phyloP scores from a whole-genome alignment of 2,329 filamentous ascomycete species.

The Hymenoscyphus salicellus region DNA sequence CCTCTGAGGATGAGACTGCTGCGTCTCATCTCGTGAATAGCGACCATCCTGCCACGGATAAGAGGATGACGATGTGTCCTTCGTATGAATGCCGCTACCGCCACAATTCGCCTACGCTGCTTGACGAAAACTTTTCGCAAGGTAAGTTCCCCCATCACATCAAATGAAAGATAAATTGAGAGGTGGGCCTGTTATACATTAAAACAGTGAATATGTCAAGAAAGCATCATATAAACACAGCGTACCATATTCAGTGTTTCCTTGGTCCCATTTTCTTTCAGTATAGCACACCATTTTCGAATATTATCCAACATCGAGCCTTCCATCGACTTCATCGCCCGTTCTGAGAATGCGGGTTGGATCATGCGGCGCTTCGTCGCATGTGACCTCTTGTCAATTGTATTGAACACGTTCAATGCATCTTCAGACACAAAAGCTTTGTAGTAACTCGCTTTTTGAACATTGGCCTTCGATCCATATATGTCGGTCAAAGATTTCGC shows the following conservation, averaged over 20 bases:
- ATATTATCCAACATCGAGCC: slow-evolving; percentile 16
- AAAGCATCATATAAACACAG: neutral
- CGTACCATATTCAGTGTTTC: neutral
- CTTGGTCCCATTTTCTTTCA: neutral
- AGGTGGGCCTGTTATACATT: neutral
- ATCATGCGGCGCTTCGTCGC: slow-evolving; percentile 61
- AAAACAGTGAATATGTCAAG: neutral
- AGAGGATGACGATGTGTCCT: too few relatives aligned
- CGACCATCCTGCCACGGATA: too few relatives aligned
- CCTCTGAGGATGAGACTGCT: too few relatives aligned
- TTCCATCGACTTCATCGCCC: slow-evolving; percentile 18
- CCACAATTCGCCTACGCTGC: too few relatives aligned
- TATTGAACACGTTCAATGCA: slow-evolving; percentile 64
- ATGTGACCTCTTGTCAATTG: slow-evolving; percentile 65
- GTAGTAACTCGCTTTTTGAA: slow-evolving; percentile 11
- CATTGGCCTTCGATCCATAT: slow-evolving; percentile 10
- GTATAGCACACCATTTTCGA: slow-evolving; percentile 46
- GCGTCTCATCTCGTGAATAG: too few relatives aligned
- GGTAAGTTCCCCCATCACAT: slow-evolving; percentile 38
- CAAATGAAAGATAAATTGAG: slow-evolving; percentile 15
- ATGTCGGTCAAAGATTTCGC: slow-evolving; percentile 7
- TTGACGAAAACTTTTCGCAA: too few relatives aligned
- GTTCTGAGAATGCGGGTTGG: slow-evolving; percentile 56
- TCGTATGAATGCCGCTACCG: too few relatives aligned
- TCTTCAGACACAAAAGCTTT: slow-evolving; percentile 25